Evolutionary conservation across 495 filamentous ascomycete species (phyloP).

Genomic region (Pyrenula massariospora): DNA sequence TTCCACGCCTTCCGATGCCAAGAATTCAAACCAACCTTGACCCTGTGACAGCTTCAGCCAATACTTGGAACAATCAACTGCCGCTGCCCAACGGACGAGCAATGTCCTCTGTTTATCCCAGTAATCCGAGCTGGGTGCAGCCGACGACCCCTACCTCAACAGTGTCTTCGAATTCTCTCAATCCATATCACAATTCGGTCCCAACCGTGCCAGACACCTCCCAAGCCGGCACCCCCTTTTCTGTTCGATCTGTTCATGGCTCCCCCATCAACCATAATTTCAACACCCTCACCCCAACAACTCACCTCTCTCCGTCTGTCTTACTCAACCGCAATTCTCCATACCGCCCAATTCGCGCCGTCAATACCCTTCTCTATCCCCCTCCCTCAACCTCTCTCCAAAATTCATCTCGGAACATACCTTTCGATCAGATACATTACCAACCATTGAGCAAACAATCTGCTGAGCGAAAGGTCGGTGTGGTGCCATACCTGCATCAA

Average conservation of each 20-base stretch:
- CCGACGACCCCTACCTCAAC: constrained; percentile 27
- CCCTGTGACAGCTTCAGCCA: constrained; percentile 14
- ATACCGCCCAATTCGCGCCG: constrained; percentile 79
- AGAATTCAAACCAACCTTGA: constrained; percentile 28
- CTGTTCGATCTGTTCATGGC: constrained; percentile 12
- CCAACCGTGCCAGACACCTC: constrained; percentile 32
- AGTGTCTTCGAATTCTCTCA: constrained; percentile 30
- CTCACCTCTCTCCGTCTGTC: constrained; percentile 49
- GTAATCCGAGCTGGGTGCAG: constrained; percentile 30
- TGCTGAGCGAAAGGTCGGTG: constrained; percentile 66
- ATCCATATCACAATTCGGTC: constrained; percentile 39
- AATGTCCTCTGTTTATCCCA: constrained; percentile 53
- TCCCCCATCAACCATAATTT: constrained; percentile 13
- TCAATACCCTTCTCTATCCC: constrained; percentile 81
- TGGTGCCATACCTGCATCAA: constrained; percentile 60
- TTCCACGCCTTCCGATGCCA: constrained; percentile 45
- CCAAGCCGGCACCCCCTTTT: constrained; percentile 24
- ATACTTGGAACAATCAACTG: constrained; percentile 24
- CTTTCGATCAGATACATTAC: constrained; percentile 87
- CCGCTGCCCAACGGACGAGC: constrained; percentile 36
- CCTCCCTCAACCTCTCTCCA: constrained; percentile 72
- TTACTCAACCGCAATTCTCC: constrained; percentile 67
- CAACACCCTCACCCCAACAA: constrained; percentile 30
- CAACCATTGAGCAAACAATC: constrained; percentile 70
- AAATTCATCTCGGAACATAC: constrained; percentile 48